These are phyloP conservation scores for Chloranthus sessilifolius DNA, from an alignment of 164 flowering plant species.

Conservation along the genomic window DNA sequence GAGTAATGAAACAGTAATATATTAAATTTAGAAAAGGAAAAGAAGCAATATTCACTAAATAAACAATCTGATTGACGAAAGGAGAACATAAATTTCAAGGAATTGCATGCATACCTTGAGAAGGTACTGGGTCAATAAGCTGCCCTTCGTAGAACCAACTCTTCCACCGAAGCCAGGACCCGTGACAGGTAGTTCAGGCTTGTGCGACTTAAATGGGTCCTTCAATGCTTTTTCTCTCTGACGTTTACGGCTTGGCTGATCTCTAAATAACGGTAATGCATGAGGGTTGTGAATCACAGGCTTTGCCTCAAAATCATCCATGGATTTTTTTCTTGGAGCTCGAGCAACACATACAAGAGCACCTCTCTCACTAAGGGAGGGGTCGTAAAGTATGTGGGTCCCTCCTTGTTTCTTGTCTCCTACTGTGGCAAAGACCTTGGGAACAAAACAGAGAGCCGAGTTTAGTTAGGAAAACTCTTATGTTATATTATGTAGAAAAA, in stretches of 20 bases:
- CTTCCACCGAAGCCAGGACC: constrained; percentile 99
- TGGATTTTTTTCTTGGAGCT: constrained; percentile 88
- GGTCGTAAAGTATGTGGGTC: constrained; percentile 92
- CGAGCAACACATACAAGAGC: constrained; percentile 97
- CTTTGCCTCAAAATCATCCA: constrained; percentile 80
- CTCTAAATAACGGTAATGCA: constrained; percentile 94
- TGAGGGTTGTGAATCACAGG: constrained; percentile 96
- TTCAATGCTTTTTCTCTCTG: constrained; percentile 87
- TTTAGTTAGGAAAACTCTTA: background rate
- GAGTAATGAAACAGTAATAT: constrained; percentile 8
- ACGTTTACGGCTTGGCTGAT: constrained; percentile 95
- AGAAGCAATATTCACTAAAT: background rate
- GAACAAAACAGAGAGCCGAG: constrained; percentile 4
- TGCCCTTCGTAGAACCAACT: constrained; percentile 80
- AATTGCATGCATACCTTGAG: constrained; percentile 55
- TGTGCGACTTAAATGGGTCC: constrained; percentile 90
- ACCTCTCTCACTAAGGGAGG: constrained; percentile 86
- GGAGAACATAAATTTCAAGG: background rate
- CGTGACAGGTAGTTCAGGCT: constrained; percentile 86
- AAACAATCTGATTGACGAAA: background rate
- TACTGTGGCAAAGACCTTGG: constrained; percentile 75
- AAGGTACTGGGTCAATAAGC: constrained; percentile 92
- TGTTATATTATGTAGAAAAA: background rate
- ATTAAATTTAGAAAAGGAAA: background rate
- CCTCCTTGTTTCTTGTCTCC: constrained; percentile 92